phyloP scores from a whole-genome alignment of 2,329 filamentous ascomycete genomes.

The Davidsoniella eucalypti region DNA sequence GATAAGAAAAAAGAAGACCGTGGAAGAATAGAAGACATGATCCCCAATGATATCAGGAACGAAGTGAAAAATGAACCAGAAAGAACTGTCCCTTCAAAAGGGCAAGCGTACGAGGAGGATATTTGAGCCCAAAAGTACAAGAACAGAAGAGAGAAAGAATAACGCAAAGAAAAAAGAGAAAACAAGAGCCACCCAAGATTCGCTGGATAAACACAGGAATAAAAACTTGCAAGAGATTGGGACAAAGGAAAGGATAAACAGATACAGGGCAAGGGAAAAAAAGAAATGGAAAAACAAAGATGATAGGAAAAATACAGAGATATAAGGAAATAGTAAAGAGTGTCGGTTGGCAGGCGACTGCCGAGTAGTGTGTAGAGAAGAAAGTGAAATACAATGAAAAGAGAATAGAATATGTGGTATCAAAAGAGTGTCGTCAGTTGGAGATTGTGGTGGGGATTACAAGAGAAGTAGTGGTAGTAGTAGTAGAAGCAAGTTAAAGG shows the following conservation, averaged over 20 bases:
- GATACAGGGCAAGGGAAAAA: neutral
- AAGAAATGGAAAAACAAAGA: neutral
- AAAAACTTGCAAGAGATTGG: slow-evolving; percentile 1
- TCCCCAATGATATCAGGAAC: neutral
- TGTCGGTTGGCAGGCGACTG: slow-evolving; percentile 4
- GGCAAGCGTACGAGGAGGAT: neutral
- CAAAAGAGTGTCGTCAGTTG: slow-evolving; percentile 2
- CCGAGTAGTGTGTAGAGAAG: neutral
- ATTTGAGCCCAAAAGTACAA: neutral
- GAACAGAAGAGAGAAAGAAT: neutral
- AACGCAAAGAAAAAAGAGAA: neutral
- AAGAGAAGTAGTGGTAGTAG: neutral
- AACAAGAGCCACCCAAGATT: neutral
- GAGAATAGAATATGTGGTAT: neutral
- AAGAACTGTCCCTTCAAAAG: slow-evolving; percentile 1
- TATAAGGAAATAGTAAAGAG: neutral
- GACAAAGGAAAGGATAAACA: slow-evolving; percentile 1
- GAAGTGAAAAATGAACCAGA: neutral
- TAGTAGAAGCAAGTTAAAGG: neutral
- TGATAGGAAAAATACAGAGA: neutral
- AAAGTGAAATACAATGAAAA: neutral
- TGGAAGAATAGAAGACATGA: neutral
- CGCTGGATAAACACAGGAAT: neutral
- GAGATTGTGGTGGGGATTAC: neutral
- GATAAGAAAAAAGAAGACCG: neutral